These are phyloP conservation scores for Rosa lucieae DNA, from an alignment of 306 rosid genomes.

Conservation along the genomic window DNA sequence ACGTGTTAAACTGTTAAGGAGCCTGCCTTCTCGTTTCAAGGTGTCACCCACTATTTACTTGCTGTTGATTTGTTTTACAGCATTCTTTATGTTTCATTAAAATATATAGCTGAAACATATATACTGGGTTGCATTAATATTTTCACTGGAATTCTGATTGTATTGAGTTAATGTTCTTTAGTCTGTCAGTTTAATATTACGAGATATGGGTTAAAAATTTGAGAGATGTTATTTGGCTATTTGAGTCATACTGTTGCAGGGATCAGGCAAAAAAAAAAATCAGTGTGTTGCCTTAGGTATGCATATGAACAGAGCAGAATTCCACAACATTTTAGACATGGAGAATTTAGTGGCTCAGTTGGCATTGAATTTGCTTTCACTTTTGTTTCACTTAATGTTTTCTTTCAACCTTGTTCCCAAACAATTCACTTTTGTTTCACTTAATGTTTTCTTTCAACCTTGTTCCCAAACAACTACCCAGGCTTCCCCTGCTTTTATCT, in stretches of 20 bases:
- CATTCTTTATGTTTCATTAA: background rate
- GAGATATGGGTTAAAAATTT: background rate
- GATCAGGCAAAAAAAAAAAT: background rate
- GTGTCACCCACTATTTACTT: slow-evolving; percentile 29
- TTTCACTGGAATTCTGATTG: background rate
- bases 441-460: background rate
- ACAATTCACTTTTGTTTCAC: no score
- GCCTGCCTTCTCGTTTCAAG: slow-evolving; percentile 87
- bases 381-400: background rate
- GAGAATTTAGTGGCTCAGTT: no score
- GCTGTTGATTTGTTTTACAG: background rate
- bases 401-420: background rate
- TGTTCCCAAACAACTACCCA: background rate
- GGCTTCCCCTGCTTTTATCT: background rate
- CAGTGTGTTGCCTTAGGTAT: background rate
- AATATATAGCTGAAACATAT: background rate
- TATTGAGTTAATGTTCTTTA: background rate
- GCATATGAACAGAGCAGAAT: background rate
- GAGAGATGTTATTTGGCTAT: background rate
- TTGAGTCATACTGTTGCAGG: background rate
- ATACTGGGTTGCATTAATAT: background rate
- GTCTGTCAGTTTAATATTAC: background rate
- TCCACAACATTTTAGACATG: background rate
- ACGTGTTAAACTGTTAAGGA: slow-evolving; percentile 83
- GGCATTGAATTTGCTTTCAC: no score